These are phyloP conservation scores for Asparagopsis taxiformis DNA, from an alignment of 31 red algal genomes.

Conservation along the genomic window DNA sequence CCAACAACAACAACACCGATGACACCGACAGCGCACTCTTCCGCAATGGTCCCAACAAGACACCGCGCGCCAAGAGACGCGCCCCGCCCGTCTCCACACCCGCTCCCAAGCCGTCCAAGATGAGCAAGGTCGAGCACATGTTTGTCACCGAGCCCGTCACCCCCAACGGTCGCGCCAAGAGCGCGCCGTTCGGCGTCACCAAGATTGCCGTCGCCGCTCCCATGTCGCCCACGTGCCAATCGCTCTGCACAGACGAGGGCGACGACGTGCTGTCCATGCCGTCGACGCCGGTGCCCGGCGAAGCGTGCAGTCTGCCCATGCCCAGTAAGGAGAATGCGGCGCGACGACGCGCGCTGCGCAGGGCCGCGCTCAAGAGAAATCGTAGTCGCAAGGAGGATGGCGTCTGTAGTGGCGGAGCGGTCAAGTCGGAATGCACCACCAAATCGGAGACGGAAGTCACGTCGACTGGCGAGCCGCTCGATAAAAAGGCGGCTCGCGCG, in stretches of 20 bases:
- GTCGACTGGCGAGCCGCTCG: slow-evolving; percentile 30
- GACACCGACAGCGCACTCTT: neutral
- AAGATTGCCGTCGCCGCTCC: neutral
- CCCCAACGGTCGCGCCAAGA: slow-evolving; percentile 8
- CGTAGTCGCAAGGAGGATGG: slow-evolving; percentile 17
- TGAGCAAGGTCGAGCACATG: slow-evolving; percentile 7
- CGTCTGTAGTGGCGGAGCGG: neutral
- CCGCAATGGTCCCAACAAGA: neutral
- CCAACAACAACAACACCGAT: slow-evolving; percentile 6
- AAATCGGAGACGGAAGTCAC: slow-evolving; percentile 1
- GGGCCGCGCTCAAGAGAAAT: slow-evolving; percentile 34
- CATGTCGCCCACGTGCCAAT: slow-evolving; percentile 17
- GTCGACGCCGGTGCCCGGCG: slow-evolving; percentile 10
- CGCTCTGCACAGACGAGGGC: slow-evolving; percentile 39
- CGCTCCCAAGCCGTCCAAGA: slow-evolving; percentile 1
- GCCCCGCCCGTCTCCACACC: neutral
- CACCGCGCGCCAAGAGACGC: neutral
- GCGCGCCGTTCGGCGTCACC: neutral
- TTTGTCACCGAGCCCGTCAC: slow-evolving; percentile 40
- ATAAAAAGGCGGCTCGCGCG: slow-evolving; percentile 76
- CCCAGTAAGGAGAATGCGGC: slow-evolving; percentile 20
- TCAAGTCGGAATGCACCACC: slow-evolving; percentile 6
- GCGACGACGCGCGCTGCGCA: slow-evolving; percentile 30
- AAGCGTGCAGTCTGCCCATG: slow-evolving; percentile 4
- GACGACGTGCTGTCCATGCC: slow-evolving; percentile 9